Evolutionary conservation across 2,329 filamentous ascomycete genomes (phyloP), one percentile per base, ranked within the genome.

Genomic region (Cercospora canescens): DNA sequence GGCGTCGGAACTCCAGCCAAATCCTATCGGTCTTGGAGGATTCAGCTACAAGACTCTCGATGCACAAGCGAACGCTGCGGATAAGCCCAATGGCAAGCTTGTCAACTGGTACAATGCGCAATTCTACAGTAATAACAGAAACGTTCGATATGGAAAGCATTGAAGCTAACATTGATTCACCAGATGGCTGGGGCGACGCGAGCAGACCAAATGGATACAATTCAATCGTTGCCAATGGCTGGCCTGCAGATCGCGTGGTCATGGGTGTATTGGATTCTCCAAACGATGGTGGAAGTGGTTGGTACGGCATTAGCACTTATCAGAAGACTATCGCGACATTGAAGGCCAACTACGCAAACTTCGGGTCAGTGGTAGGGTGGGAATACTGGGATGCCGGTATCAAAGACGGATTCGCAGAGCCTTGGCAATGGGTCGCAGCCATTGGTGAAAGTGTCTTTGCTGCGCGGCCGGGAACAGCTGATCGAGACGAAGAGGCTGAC

Each of bases 21-120:
- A 14, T 6, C 67, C 60, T 18, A 56, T 60, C 26, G 72, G 72
- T 3, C 65, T 76, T 14, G 65, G 67, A 18, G 73, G 73, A 18
- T 74, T 76, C 67, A 59, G 48, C 24, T 73, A 76, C 65, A 32
- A 41, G 7, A 50, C 62, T 4, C 66, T 74, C 28, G 73, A 75
- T 50, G 45, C 57, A 26, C 58, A 70, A 65, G 73, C 74, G 1
- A 70, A 65, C 0, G 66, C 67, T 6, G 52, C 69, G 3, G 39
- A 60, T 56, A 69, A 70, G 21, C 71, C 73, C 1, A 70, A 74
- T 34, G 72, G 75, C 48, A 73, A 72, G 50, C 58, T 75, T 1
- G 70, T 75, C 16, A 71, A 71, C 18, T 75, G 73, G 74, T 76
- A 70, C 55, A 76, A 76, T 55, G 71, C 67, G 1, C 74, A 75